Conservation (phyloP, 2,329 filamentous ascomycete genomes). For the Coleophoma crateriformis region DNA sequence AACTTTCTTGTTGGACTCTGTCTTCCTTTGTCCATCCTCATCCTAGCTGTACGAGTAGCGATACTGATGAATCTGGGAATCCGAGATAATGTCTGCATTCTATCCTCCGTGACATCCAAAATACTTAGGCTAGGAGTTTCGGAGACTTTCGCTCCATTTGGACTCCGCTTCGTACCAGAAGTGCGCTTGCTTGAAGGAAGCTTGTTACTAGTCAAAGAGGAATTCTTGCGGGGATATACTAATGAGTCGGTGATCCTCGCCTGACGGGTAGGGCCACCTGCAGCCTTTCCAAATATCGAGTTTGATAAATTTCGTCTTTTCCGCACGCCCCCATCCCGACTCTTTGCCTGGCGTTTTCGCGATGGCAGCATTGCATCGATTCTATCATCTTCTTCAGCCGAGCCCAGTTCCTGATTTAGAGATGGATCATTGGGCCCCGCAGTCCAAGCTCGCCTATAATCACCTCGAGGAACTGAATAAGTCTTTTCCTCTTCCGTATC, state of each 20-base stretch:
- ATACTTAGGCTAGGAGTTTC: constrained; percentile 49
- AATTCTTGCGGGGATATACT: constrained; percentile 1
- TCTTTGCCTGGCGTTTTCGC: constrained; percentile 13
- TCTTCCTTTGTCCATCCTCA: constrained; percentile 42
- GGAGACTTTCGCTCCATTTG: neutral
- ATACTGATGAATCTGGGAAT: constrained; percentile 54
- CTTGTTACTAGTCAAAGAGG: neutral
- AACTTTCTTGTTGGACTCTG: constrained; percentile 48
- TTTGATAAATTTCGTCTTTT: constrained; percentile 12
- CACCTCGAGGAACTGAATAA: too few species aligned
- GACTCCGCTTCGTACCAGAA: neutral
- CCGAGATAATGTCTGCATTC: constrained; percentile 1
- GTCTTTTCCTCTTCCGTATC: constrained; percentile 8
- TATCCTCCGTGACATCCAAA: constrained; percentile 46
- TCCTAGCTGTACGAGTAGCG: constrained; percentile 51
- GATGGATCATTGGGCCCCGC: too few species aligned
- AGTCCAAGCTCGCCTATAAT: too few species aligned
- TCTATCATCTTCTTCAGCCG: constrained; percentile 23
- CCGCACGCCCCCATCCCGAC: neutral
- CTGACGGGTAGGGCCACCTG: constrained; percentile 10
- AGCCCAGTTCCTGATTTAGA: constrained; percentile 6
- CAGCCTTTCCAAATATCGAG: constrained; percentile 3
- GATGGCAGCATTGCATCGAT: constrained; percentile 28
- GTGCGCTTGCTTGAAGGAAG: neutral
- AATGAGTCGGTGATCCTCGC: constrained; percentile 22